Base-by-base conservation (phyloP, 176 grass and related monocot species). In the Oryza longistaminata region DNA sequence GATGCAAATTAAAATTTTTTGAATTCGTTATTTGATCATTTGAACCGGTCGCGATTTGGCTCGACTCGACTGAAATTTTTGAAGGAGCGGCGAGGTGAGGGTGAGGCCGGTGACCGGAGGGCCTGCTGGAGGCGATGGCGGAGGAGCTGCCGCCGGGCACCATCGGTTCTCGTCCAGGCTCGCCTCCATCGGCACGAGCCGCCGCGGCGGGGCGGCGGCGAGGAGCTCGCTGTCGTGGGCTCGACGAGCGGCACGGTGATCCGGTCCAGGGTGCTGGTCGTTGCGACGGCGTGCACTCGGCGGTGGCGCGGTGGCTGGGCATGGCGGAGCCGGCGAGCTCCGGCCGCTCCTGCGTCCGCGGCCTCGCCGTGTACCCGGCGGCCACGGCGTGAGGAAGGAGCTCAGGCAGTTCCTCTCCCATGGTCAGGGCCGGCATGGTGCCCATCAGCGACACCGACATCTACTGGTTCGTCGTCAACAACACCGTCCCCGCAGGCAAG, bases 241-340 rank as follows among this genome's bases (percentile, higher is more conserved):
- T 97, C 29, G 86, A 92, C 61, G 92, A 97, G n/a, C 74, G 92
- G 90, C 49, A 72, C 88, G 3, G 46, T 88, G 26, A 85, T 97
- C 66, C 89, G 88, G 86, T 79, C 92, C 61, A 94, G 92, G 90
- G 94, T 92, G 6, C 22, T 97, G 61, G 88, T 92, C 19, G 92
- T 14, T 94, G 92, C 81, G 94, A 97, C 73, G 91, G 91, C 13
- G 70, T 92, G 34, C 85, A 88, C 82, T 97, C 94, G 1, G 69
- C 75, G 55, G 87, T 94, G 7, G 92, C 92, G 16, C 87, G 60
- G 44, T 94, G 94, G 87, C 68, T 94, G 87, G 89, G 87, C 8
- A 11, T 92, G 55, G 70, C 85, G 9, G 40, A 91, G 34, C 89
- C 94, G 11, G 82, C 15, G 25, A 84, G 64, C 29, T 85, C 89